Evolutionary conservation across 306 rosid species (phyloP).

Genomic region (Rubus parviflorus): DNA sequence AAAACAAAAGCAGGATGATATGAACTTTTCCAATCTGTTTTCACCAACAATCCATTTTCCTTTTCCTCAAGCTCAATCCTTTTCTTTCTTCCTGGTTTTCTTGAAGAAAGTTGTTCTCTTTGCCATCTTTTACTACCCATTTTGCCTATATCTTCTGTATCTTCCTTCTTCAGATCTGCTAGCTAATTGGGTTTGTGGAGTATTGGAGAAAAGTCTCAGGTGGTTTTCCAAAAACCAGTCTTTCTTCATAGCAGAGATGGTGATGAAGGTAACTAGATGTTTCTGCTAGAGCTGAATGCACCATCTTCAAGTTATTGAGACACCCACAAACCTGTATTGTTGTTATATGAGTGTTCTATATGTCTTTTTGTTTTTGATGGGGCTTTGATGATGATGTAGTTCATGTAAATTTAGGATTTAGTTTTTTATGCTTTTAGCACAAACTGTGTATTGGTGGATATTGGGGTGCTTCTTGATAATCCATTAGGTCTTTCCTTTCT

Average conservation of each 20-base stretch:
- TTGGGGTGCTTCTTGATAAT: conserved; percentile 20
- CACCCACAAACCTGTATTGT: neutral
- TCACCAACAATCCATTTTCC: conserved; percentile 60
- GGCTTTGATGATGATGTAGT: conserved; percentile 25
- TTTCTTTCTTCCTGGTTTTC: neutral
- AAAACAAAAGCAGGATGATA: conserved; percentile 34
- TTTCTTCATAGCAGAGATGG: conserved; percentile 16
- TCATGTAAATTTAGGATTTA: conserved; percentile 17
- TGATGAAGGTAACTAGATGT: conserved; percentile 37
- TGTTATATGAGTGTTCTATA: neutral
- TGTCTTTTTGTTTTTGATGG: neutral
- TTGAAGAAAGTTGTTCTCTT: conserved; percentile 26
- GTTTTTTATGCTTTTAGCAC: conserved; percentile 23
- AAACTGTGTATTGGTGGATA: conserved; percentile 14
- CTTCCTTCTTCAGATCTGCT: conserved; percentile 50
- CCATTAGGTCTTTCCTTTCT: conserved; percentile 20
- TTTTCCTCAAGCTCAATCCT: conserved; percentile 33
- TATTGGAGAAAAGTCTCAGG: conserved; percentile 33
- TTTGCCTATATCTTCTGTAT: conserved; percentile 4
- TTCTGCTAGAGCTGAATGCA: conserved; percentile 33
- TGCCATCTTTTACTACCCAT: neutral
- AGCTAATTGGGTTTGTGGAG: conserved; percentile 23
- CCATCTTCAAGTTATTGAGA: conserved; percentile 7
- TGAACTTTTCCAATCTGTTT: conserved; percentile 59
- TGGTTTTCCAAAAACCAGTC: conserved; percentile 30